Conservation (phyloP, 352 stramenopile genomes). For the Globisporangium takayamanum region DNA sequence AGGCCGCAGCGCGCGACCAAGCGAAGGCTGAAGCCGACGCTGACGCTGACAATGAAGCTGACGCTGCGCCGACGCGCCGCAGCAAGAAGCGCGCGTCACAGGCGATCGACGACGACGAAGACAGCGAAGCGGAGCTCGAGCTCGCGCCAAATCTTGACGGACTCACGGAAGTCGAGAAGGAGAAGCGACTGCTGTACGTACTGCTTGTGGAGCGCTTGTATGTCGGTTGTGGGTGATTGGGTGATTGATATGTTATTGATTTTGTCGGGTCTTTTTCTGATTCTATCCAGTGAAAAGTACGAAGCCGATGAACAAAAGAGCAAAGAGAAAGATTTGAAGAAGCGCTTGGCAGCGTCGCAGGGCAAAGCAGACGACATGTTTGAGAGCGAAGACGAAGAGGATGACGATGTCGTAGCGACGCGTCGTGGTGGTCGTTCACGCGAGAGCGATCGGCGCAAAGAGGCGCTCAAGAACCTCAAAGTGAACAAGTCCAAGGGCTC, state of each 20-base stretch:
- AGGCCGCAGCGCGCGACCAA: constrained; percentile 31
- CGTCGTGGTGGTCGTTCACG: constrained; percentile 47
- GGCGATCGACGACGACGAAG: constrained; percentile 42
- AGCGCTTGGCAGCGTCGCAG: constrained; percentile 56
- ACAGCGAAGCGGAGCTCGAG: constrained; percentile 50
- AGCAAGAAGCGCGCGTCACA: constrained; percentile 30
- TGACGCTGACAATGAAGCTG: constrained; percentile 57
- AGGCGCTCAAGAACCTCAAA: constrained; percentile 73
- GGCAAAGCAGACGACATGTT: constrained; percentile 32
- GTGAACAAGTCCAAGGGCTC: constrained; percentile 58
- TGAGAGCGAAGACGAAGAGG: constrained; percentile 31
- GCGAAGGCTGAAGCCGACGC: constrained; percentile 38
- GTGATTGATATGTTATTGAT: too few species aligned
- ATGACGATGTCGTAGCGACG: constrained; percentile 38
- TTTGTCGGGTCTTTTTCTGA: neutral
- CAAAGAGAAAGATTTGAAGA: constrained; percentile 81
- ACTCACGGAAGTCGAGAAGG: constrained; percentile 83
- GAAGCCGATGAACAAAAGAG: constrained; percentile 76
- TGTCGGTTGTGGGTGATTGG: neutral
- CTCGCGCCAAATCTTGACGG: constrained; percentile 33
- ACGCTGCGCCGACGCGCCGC: constrained; percentile 24
- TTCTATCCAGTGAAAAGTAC: constrained; percentile 60
- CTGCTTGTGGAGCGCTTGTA: neutral
- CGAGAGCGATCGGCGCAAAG: constrained; percentile 72
- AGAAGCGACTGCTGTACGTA: constrained; percentile 70